Evolutionary conservation across 257 asterid genomes (phyloP).

Genomic region (Thymus mandschuricus): DNA sequence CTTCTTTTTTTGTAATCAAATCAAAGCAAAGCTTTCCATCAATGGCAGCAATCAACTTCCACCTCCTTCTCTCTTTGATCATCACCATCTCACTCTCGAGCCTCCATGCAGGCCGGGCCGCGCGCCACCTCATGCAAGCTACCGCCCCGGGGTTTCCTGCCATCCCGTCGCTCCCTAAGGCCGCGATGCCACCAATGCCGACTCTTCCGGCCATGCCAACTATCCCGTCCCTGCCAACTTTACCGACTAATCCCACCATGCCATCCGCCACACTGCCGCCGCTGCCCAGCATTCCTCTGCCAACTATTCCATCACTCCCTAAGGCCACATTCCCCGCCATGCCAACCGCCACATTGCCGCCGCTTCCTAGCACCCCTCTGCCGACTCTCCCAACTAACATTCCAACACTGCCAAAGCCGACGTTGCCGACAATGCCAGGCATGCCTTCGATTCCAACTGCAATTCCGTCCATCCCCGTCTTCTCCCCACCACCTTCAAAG

Average conservation of each 20-base stretch:
- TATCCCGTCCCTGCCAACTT: constrained; percentile 30
- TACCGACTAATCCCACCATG: constrained; percentile 18
- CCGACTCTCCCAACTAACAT: constrained; percentile 17
- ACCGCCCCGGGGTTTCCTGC: constrained; percentile 32
- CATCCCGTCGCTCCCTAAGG: constrained; percentile 21
- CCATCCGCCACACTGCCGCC: neutral
- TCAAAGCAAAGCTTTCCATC: constrained; percentile 14
- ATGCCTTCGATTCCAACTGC: constrained; percentile 34
- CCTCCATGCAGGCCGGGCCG: constrained; percentile 22
- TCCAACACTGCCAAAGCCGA: constrained; percentile 33
- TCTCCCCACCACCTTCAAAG: constrained; percentile 42
- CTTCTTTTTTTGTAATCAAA: neutral
- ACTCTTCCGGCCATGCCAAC: too few relatives aligned
- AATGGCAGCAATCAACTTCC: constrained; percentile 36
- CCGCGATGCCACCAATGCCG: constrained; percentile 32
- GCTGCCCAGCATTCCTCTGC: neutral
- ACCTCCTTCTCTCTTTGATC: constrained; percentile 25
- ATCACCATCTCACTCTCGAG: constrained; percentile 27
- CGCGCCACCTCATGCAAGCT: constrained; percentile 35
- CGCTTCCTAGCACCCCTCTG: constrained; percentile 7
- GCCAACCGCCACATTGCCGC: neutral
- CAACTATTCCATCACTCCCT: neutral
- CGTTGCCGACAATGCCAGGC: constrained; percentile 35
- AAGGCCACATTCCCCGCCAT: neutral
- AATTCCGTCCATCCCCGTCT: constrained; percentile 38